Evolutionary conservation across 495 filamentous ascomycete species (phyloP), one percentile per base, ranked within the genome.

Genomic region (Tuber magnatum): DNA sequence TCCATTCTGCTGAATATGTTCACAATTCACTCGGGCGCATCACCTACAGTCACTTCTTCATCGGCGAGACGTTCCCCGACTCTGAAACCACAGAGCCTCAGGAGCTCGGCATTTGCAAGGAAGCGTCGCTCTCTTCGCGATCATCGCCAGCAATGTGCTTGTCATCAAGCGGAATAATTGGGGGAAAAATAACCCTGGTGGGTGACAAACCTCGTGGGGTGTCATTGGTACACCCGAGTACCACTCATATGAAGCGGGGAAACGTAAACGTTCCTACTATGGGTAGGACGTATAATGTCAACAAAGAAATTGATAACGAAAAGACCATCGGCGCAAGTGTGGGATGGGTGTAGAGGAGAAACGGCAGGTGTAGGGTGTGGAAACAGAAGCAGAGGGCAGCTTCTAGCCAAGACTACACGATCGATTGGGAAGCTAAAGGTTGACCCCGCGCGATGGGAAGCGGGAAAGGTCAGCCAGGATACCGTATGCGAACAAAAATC

Each of bases 1-100:
- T 86, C 86, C 85, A 89, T 85, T 77, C 86, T 83, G 48, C 83
- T 85, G 75, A 89, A 82, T 72, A 88, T 81, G 40, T 81, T 78
- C 71, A 80, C 82, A 73, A 88, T 86, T 76, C 82, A 84, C 68
- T 86, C 84, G 76, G 87, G 83, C 38, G 83, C 85, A 79, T 86
- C 83, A 69, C 84, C 75, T 68, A 84, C 84, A 74, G 85, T 78
- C 73, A 89, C 82, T 71, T 87, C 86, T 46, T 83, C 81, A 56
- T 82, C 80, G 70, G 68, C 73, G 65, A 80, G 44, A n/a, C 61
- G 74, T 72, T 78, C 82, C 20, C 80, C 73, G 70, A 82, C 68
- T n/a, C 71, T 82, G 73, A 82, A 76, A 70, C 80, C 75, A 51
- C 76, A 61, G 48, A 82, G 77, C 69, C 80, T 80, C 65, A 80